Evolutionary conservation across 768 basidiomycete genomes (phyloP).

Genomic region (Peribolospora baueri): DNA sequence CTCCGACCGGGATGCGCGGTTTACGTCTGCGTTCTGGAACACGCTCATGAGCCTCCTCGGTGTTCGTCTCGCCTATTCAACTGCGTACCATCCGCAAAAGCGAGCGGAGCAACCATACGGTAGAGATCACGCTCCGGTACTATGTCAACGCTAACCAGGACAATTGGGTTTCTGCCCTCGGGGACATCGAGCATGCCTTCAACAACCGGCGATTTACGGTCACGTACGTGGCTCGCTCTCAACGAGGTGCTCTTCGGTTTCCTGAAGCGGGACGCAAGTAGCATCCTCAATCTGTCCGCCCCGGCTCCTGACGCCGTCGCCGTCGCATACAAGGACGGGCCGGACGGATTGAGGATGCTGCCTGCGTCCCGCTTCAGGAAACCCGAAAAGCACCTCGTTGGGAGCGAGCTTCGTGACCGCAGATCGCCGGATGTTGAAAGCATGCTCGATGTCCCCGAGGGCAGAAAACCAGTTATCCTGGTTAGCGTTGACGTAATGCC

Average conservation of each 20-base stretch:
- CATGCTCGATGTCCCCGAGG: not conserved
- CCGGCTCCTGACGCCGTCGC: too few species aligned
- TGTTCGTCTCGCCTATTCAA: not conserved
- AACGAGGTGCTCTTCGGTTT: not conserved
- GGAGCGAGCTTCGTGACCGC: not conserved
- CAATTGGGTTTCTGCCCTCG: not conserved
- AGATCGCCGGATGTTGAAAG: not conserved
- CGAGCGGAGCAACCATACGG: conserved; percentile 2
- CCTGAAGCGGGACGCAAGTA: too few species aligned
- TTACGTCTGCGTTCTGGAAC: not conserved
- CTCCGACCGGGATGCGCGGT: not conserved
- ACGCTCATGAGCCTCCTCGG: not conserved
- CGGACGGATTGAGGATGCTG: too few species aligned
- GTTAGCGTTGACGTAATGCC: conserved; percentile 17
- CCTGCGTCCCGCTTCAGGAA: too few species aligned
- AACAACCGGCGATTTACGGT: not conserved
- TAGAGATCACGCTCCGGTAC: not conserved
- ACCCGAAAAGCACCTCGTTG: not conserved
- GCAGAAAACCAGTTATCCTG: conserved; percentile 15
- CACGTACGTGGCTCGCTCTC: not conserved
- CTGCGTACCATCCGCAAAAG: not conserved
- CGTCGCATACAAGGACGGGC: too few species aligned
- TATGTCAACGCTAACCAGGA: not conserved
- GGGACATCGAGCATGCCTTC: not conserved
- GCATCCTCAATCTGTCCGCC: too few species aligned